These are phyloP conservation scores for Aristolochia fimbriata DNA, from an alignment of 164 flowering plant species.

Conservation along the genomic window DNA sequence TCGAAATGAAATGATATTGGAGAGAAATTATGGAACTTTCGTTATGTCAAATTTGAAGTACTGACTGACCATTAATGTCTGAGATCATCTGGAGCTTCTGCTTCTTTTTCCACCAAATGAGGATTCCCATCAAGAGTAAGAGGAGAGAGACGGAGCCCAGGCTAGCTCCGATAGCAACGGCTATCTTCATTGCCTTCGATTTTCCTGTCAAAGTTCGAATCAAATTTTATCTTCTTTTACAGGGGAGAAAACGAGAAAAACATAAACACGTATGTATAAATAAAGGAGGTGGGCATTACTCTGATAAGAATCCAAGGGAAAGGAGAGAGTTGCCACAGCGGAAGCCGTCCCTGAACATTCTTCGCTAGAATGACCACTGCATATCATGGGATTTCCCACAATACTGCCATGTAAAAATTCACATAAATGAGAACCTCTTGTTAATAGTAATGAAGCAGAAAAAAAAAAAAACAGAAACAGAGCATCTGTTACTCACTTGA, in stretches of 20 bases:
- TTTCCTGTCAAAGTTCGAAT: constrained; percentile 23
- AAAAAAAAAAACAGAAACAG: no score
- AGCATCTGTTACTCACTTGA: constrained; percentile 38
- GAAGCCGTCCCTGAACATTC: constrained; percentile 49
- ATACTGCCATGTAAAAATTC: constrained; percentile 26
- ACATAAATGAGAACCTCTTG: background rate
- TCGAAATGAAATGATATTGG: no score
- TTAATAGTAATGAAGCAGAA: background rate
- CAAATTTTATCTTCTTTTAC: background rate
- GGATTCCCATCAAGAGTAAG: constrained; percentile 22
- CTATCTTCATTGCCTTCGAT: constrained; percentile 41
- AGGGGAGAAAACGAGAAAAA: no score
- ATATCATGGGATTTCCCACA: constrained; percentile 65
- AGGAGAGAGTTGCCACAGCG: constrained; percentile 28
- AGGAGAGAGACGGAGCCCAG: constrained; percentile 28
- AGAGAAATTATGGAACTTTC: no score
- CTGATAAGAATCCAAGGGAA: constrained; percentile 36
- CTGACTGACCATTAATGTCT: constrained; percentile 45
- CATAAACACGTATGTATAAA: background rate
- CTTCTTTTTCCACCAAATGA: constrained; percentile 43
- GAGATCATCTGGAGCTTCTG: constrained; percentile 27
- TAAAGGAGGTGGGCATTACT: constrained; percentile 22
- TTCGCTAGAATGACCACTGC: constrained; percentile 40
- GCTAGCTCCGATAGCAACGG: constrained; percentile 60
- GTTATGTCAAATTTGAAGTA: background rate